A percentile compares a stretch with the other conserved stretches of the same genome.
These are phyloP conservation scores for Saccharomycopsis sp. DNA, from an alignment of 805 yeast species.

Conservation along the genomic window DNA sequence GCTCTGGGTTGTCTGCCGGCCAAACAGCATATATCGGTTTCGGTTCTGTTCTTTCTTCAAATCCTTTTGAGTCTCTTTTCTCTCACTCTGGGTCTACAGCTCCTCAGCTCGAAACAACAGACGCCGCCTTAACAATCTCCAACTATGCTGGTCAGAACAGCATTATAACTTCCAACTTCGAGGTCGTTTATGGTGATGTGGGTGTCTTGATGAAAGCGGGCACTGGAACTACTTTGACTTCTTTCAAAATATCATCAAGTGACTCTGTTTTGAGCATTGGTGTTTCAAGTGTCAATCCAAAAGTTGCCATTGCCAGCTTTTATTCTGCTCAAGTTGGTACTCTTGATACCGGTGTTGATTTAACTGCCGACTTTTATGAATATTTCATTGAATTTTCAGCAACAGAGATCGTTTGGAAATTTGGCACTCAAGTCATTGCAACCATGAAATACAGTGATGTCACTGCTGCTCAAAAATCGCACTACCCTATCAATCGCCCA, in stretches of 20 bases:
- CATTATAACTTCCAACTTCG: not conserved
- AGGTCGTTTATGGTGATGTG: not conserved
- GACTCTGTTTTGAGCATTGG: slow-evolving; percentile 8
- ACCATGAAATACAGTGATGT: slow-evolving; percentile 8
- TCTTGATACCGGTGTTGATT: slow-evolving; percentile 7
- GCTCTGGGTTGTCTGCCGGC: not conserved
- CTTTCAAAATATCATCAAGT: slow-evolving; percentile 18
- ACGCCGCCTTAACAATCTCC: not conserved
- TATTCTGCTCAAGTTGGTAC: slow-evolving; percentile 2
- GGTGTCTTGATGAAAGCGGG: slow-evolving; percentile 1
- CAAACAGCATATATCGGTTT: not conserved
- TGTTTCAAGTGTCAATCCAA: slow-evolving; percentile 6
- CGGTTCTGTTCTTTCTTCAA: too few relatives aligned
- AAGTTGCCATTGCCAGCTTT: slow-evolving; percentile 7
- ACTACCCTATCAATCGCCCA: slow-evolving; percentile 13
- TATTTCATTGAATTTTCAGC: slow-evolving; percentile 7
- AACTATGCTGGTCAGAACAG: not conserved
- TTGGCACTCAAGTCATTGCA: slow-evolving; percentile 11
- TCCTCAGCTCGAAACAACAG: not conserved
- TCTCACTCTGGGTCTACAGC: not conserved
- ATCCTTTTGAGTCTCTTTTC: not conserved
- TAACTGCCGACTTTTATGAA: slow-evolving; percentile 12
- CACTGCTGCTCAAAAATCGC: not conserved
- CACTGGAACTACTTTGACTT: slow-evolving; percentile 10
- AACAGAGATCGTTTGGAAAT: slow-evolving; percentile 3